Conservation (phyloP, 2,329 filamentous ascomycete species). For the Penicillium sp. region DNA sequence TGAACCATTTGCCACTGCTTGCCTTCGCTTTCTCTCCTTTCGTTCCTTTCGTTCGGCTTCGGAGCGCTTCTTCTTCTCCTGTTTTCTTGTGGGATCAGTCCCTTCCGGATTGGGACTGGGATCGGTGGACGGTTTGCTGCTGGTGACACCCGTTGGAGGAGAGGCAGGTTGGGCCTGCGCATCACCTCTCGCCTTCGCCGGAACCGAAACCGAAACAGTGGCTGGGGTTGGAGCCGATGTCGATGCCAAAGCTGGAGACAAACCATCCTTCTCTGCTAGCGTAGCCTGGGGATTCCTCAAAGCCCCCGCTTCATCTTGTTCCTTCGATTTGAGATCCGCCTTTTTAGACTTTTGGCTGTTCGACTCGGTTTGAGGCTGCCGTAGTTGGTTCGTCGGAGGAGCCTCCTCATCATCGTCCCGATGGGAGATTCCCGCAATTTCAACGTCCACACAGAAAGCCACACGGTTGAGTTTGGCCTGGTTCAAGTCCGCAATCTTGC, state of each 20-base stretch:
- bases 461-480: constrained; percentile 80
- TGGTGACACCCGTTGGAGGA: constrained; percentile 6
- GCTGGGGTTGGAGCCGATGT: not conserved
- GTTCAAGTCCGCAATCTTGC: constrained; percentile 74
- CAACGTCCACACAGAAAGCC: constrained; percentile 94
- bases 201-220: not conserved
- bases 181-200: not conserved
- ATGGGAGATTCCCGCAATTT: constrained; percentile 84
- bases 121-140: constrained; percentile 16
- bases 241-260: not conserved
- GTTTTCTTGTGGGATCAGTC: constrained; percentile 65
- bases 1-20: constrained; percentile 82
- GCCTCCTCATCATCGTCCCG: constrained; percentile 64
- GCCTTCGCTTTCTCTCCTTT: constrained; percentile 81
- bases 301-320: constrained; percentile 70
- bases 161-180: constrained; percentile 9
- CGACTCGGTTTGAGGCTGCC: constrained; percentile 25
- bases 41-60: constrained; percentile 90
- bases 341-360: constrained; percentile 34
- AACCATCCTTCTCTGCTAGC: constrained; percentile 55
- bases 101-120: constrained; percentile 28
- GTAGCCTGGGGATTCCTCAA: constrained; percentile 64
- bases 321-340: constrained; percentile 59
- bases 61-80: constrained; percentile 93
- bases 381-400: constrained; percentile 33